phyloP scores from a whole-genome alignment of 2,329 filamentous ascomycete genomes.

The Botrytis porri region DNA sequence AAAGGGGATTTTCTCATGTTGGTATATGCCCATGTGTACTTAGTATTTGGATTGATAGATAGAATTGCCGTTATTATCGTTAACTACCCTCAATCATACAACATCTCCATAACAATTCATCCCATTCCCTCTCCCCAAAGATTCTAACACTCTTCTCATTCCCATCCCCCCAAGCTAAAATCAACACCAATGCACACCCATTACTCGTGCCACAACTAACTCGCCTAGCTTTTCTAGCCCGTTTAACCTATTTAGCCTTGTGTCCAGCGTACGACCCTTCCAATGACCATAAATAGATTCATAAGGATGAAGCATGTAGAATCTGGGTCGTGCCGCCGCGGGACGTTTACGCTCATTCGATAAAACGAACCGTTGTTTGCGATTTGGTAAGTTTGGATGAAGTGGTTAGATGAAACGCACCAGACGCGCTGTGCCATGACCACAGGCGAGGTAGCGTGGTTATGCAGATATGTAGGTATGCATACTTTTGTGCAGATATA shows the following conservation, averaged over 20 bases:
- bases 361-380: neutral
- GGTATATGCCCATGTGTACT: no score
- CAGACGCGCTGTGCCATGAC: constrained; percentile 7
- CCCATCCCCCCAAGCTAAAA: neutral
- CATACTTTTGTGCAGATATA: neutral
- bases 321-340: constrained; percentile 1
- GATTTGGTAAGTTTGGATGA: neutral
- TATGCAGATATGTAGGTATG: neutral
- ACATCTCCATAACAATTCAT: neutral
- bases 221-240: neutral
- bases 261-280: neutral
- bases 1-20: neutral
- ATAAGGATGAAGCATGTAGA: neutral
- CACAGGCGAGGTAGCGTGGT: neutral
- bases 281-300: neutral
- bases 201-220: neutral
- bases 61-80: neutral
- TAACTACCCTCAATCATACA: neutral
- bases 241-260: neutral
- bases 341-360: neutral
- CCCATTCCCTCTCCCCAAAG: neutral
- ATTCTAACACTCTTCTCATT: neutral
- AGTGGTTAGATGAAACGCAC: constrained; percentile 8
- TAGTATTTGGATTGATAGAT: neutral
- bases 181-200: neutral